Base-by-base conservation (phyloP, 192 early-diverging fungal species). In the Phycomyces nitens region DNA sequence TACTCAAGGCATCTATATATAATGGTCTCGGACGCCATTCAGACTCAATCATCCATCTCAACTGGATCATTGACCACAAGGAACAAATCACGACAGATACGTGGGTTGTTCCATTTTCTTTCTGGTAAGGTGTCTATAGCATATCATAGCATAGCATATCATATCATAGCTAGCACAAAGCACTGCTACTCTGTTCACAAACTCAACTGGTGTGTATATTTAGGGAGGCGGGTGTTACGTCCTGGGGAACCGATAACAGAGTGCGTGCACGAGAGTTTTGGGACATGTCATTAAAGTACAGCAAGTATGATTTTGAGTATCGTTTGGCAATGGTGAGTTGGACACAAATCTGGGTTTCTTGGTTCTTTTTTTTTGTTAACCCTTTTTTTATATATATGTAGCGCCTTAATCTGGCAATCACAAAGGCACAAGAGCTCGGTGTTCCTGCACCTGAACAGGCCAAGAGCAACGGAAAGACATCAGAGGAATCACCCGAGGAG, bases 21-120 rank as follows among this genome's bases (percentile, higher is more conserved):
- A 81, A 84, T 27, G 64, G 74, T 2, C 51, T 82, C 0, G 58
- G 72, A 7, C 65, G 74, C 34, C 70, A 72, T 59, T 60, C 62
- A 34, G 82, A 84, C 21, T 53, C 58, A n/a, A 71, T 74, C 27
- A 69, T 76, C 27, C 72, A 70, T 47, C 51, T 82, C 57, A 78
- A 68, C 57, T 84, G 82, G 82, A 73, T 84, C 12, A 60, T 82
- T 60, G 82, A 81, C 27, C 70, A 77, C 14, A 53, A 68, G 14
- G 69, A 73, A n/a, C 66, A 74, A 23, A 66, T 82, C 24, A 51
- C 55, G 8, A 55, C 77, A 11, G 74, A 77, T 26, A 76, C 71
- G 27, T 84, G 80, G 80, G 66, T 81, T 18, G 69, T 80, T n/a
- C 82, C 82, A 10, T 84, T 82, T 42, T 75, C 82, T 22, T 82